Conservation (phyloP, 768 basidiomycete genomes). For the Rhizopogon vinicolor region DNA sequence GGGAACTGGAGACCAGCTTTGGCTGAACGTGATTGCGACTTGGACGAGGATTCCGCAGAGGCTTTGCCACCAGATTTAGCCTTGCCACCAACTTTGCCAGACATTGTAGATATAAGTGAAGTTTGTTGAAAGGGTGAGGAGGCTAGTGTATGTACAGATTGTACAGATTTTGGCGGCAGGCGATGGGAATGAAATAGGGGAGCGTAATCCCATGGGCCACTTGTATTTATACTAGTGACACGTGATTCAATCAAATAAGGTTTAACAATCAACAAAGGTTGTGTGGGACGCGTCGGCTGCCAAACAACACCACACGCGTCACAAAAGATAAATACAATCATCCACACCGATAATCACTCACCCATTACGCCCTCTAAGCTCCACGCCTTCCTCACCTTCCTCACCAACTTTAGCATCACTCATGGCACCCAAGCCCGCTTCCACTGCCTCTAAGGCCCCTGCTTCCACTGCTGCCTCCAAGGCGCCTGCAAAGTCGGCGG, state of each 20-base stretch:
- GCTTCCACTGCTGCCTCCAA: constrained; percentile 38
- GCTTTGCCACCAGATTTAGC: constrained; percentile 67
- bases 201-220: constrained; percentile 1
- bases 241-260: constrained; percentile 24
- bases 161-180: constrained; percentile 2
- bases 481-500: constrained; percentile 36
- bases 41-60: constrained; percentile 26
- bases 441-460: constrained; percentile 74
- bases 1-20: constrained; percentile 43
- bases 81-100: constrained; percentile 45
- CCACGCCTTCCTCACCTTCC: background rate
- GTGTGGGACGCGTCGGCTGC: constrained; percentile 27
- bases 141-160: background rate
- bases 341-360: background rate
- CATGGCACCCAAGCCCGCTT: constrained; percentile 73
- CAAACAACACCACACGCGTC: constrained; percentile 37
- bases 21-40: constrained; percentile 34
- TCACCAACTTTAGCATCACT: constrained; percentile 8
- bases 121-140: background rate
- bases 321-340: constrained; percentile 16
- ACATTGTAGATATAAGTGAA: constrained; percentile 19
- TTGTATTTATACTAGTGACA: constrained; percentile 24
- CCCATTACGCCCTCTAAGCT: too few species aligned
- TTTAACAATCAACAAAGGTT: constrained; percentile 32
- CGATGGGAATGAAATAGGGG: constrained; percentile 8